Evolutionary conservation across 495 filamentous ascomycete species (phyloP), one percentile per base, ranked within the genome.

Genomic region (Penicillium paradoxum): DNA sequence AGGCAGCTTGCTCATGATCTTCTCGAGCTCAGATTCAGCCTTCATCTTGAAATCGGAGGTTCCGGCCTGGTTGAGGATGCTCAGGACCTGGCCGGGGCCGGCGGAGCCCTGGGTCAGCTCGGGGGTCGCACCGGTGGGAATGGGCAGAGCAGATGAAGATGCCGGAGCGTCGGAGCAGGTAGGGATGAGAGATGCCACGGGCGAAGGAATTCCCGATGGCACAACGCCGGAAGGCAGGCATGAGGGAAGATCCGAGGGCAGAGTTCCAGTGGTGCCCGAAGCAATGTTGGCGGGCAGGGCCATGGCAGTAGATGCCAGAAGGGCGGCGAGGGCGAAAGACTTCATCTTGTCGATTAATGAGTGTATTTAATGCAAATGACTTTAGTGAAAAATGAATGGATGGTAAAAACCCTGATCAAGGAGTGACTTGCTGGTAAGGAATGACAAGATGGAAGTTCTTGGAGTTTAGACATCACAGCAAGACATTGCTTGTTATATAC

Each of bases 261-360:
- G 10, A 21, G 52, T 36, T 8, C 37, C 36, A 40, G 30, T 38
- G 39, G 49, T n/a, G 6, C 45, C 32, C 32, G 25, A 46, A 10
- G 30, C 24, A 22, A 59, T 41, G 46, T 39, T 56, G 43, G 63
- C 53, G 14, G 63, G 63, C 32, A 66, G 47, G 30, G 63, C 63
- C 29, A 49, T 38, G 53, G 49, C 63, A 47, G 58, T 51, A 34
- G 63, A 52, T 7, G 63, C 63, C 57, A 66, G 46, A 14, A 66
- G 29, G 51, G 63, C 63, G 11, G 56, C 47, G 37, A 63, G 43
- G 40, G 58, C 47, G 49, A 63, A 56, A 30, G 60, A 51, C 55
- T 64, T 66, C 63, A 66, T 66, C 29, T 53, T 64, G 54, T 47
- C 45, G 21, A 48, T 46, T 60, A 64, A 40, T 46, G 59, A 59